phyloP scores from a whole-genome alignment of 106 monocot species.

The Apostasia shenzhenica region DNA sequence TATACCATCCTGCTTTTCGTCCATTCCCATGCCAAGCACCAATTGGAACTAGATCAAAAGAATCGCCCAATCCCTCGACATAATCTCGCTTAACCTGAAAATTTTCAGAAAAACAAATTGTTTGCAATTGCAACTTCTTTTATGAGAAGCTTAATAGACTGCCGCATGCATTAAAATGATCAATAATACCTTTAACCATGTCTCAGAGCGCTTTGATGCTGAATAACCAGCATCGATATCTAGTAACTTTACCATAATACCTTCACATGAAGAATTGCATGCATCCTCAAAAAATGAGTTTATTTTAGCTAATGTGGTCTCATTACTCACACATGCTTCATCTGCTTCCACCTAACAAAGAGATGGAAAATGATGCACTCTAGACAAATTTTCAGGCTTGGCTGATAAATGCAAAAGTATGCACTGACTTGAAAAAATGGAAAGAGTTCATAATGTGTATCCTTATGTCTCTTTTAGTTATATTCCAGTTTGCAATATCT shows the following conservation, averaged over 20 bases:
- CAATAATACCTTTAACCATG: conserved; percentile 78
- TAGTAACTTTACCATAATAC: conserved; percentile 81
- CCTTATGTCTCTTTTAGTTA: no score
- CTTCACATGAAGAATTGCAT: conserved; percentile 85
- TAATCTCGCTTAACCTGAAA: conserved; percentile 91
- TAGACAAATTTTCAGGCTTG: background rate
- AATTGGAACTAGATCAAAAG: conserved; percentile 92
- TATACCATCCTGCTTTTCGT: conserved; percentile 91
- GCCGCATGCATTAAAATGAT: background rate
- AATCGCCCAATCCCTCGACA: conserved; percentile 79
- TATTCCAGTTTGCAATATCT: no score
- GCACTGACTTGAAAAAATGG: no score
- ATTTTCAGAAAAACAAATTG: background rate
- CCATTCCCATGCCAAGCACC: conserved; percentile 99
- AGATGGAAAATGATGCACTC: background rate
- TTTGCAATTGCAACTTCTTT: no score
- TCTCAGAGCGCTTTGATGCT: conserved; percentile 82
- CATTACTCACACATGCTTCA: conserved; percentile 48
- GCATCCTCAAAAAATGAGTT: conserved; percentile 78
- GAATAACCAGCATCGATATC: conserved; percentile 84
- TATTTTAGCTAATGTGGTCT: conserved; percentile 47
- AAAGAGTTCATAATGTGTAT: no score
- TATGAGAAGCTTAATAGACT: background rate
- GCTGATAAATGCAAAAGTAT: no score
- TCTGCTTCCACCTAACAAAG: conserved; percentile 67